Evolutionary conservation across 75 land plant species (phyloP).

Genomic region (Pseudotsuga menziesii): DNA sequence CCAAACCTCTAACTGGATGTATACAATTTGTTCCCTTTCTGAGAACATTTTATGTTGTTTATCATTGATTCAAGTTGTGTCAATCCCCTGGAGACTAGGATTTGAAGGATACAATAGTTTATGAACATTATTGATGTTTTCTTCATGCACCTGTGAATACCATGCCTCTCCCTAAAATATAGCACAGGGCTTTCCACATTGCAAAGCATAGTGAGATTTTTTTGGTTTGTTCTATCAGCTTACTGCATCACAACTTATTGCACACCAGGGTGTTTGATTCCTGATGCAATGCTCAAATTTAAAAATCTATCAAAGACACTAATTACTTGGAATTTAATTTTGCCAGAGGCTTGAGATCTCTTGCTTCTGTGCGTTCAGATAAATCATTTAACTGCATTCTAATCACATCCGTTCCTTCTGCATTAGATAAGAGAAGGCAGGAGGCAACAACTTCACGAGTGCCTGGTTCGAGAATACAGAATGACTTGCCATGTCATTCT

Average conservation of each 20-base stretch:
- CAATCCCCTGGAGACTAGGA: neutral
- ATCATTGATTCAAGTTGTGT: neutral
- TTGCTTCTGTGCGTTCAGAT: neutral
- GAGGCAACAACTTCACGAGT: slow-evolving; percentile 56
- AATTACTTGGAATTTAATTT: neutral
- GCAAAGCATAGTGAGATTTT: neutral
- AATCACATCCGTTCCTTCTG: neutral
- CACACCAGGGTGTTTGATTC: neutral
- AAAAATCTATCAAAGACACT: neutral
- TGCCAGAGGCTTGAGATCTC: neutral
- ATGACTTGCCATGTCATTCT: slow-evolving; percentile 51
- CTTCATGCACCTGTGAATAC: neutral
- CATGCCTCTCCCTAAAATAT: too few relatives aligned
- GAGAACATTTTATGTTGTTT: neutral
- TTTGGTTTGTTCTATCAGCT: neutral
- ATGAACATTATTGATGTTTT: neutral
- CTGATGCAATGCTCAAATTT: neutral
- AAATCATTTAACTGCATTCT: neutral
- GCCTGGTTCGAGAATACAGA: slow-evolving; percentile 71
- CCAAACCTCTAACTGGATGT: slow-evolving; percentile 1
- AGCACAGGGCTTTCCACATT: neutral
- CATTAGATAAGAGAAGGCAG: slow-evolving; percentile 79
- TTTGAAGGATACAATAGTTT: neutral
- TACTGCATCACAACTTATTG: neutral
- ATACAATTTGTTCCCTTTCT: neutral